A percentile compares a stretch with the other conserved stretches of the same genome.
These are phyloP conservation scores for Aspergillus diversus DNA, from an alignment of 495 filamentous ascomycete genomes.

Conservation along the genomic window DNA sequence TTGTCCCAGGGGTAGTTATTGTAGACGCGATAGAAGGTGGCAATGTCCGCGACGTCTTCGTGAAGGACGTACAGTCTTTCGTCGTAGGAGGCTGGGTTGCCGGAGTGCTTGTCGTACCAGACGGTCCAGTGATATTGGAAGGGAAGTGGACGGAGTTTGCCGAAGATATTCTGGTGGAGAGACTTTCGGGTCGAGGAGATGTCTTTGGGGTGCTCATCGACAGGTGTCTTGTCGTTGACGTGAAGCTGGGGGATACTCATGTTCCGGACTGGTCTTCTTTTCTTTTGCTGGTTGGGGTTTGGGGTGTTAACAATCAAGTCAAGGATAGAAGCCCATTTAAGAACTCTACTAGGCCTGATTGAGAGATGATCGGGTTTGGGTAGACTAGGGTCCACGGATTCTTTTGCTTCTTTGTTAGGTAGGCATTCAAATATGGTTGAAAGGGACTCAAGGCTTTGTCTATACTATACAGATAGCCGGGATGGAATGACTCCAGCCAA, in stretches of 20 bases:
- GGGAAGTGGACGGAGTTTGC: slow-evolving; percentile 53
- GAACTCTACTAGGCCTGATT: too few relatives aligned
- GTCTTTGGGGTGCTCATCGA: slow-evolving; percentile 6
- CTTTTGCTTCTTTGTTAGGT: too few relatives aligned
- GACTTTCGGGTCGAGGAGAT: slow-evolving; percentile 33
- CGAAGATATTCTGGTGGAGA: slow-evolving; percentile 42
- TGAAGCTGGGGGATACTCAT: slow-evolving; percentile 28
- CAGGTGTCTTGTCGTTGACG: slow-evolving; percentile 23
- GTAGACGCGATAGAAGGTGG: slow-evolving; percentile 85
- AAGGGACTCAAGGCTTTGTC: too few relatives aligned
- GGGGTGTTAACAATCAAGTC: neutral
- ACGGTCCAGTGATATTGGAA: slow-evolving; percentile 61
- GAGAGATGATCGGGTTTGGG: too few relatives aligned
- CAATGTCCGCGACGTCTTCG: slow-evolving; percentile 70
- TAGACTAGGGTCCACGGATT: too few relatives aligned
- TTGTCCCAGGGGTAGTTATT: slow-evolving; percentile 83
- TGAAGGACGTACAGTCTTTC: slow-evolving; percentile 68
- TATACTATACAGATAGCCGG: too few relatives aligned
- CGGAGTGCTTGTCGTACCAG: slow-evolving; percentile 58
- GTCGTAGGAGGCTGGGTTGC: slow-evolving; percentile 52
- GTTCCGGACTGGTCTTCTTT: neutral
- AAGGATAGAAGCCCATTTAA: too few relatives aligned
- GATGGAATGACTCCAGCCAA: neutral
- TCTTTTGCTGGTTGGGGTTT: neutral
- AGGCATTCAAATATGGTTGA: too few relatives aligned